Evolutionary conservation across 108 stramenopile species (phyloP).

Genomic region (Nitzschia palea): DNA sequence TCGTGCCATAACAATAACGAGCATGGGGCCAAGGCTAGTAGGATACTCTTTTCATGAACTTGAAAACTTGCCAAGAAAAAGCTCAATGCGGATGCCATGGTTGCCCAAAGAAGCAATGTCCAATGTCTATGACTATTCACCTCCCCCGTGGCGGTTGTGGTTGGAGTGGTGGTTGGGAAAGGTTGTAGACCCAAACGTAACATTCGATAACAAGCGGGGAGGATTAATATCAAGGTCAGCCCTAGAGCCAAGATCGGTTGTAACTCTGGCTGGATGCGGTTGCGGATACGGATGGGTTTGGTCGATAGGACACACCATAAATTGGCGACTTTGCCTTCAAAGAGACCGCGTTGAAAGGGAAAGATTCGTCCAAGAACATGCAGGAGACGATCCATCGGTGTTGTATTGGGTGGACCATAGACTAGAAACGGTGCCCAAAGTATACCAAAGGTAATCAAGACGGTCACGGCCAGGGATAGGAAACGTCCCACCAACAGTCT

Average conservation of each 20-base stretch:
- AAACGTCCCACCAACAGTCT: slow-evolving; percentile 27
- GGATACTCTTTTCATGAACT: slow-evolving; percentile 94
- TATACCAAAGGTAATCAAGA: slow-evolving; percentile 60
- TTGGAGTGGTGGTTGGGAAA: background rate
- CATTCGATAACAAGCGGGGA: slow-evolving; percentile 54
- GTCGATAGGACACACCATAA: slow-evolving; percentile 86
- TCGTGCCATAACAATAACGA: slow-evolving; percentile 59
- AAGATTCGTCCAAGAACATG: slow-evolving; percentile 82
- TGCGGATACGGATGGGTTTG: slow-evolving; percentile 65
- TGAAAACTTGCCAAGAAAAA: slow-evolving; percentile 95
- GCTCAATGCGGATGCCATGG: slow-evolving; percentile 65
- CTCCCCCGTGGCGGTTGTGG: background rate
- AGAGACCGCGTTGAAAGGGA: slow-evolving; percentile 91
- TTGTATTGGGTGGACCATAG: slow-evolving; percentile 10
- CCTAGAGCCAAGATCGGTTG: slow-evolving; percentile 55
- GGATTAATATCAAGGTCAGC: slow-evolving; percentile 48
- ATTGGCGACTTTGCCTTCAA: slow-evolving; percentile 96
- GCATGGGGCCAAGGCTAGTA: slow-evolving; percentile 82
- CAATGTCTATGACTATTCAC: slow-evolving; percentile 30
- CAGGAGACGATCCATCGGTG: slow-evolving; percentile 32
- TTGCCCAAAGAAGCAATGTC: slow-evolving; percentile 49
- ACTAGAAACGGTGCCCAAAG: slow-evolving; percentile 83
- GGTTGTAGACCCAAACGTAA: slow-evolving; percentile 39
- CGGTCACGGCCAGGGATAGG: slow-evolving; percentile 66
- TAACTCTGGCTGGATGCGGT: slow-evolving; percentile 44